Conservation (phyloP, 1,139 yeast species). For the Sugiyamaella novakii region DNA sequence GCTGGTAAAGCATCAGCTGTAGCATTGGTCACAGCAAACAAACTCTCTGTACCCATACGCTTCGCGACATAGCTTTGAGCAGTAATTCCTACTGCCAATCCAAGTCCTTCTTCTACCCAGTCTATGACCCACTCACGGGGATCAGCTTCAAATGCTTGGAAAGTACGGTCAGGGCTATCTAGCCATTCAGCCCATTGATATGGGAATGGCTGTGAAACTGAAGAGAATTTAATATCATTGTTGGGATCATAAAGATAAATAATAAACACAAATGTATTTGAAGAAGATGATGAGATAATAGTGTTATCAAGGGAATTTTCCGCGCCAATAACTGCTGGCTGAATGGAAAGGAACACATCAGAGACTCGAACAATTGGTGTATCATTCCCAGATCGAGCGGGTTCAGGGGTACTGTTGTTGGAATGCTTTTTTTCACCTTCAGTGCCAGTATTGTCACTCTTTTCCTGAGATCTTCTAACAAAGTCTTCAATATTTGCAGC, state of each 20-base stretch:
- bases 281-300: constrained; percentile 31
- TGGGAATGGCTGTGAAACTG: constrained; percentile 90
- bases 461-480: constrained; percentile 36
- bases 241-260: constrained; percentile 74
- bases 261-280: constrained; percentile 63
- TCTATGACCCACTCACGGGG: constrained; percentile 95
- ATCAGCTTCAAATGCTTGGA: constrained; percentile 57
- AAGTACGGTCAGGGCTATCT: constrained; percentile 43
- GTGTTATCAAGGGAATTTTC: constrained; percentile 36
- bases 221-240: constrained; percentile 70
- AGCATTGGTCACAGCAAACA: constrained; percentile 22
- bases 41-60: constrained; percentile 68
- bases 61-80: constrained; percentile 90
- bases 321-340: constrained; percentile 52
- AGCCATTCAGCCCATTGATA: constrained; percentile 87
- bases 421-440: constrained; percentile 27
- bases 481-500: constrained; percentile 82
- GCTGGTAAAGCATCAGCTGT: constrained; percentile 3
- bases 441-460: constrained; percentile 37
- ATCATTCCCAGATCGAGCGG: constrained; percentile 16
- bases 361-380: constrained; percentile 48
- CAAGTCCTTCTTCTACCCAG: constrained; percentile 85
- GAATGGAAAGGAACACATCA: constrained; percentile 75
- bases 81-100: constrained; percentile 75
- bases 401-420: constrained; percentile 3